These are phyloP conservation scores for Trichaptum fuscoviolaceum DNA, from an alignment of 768 basidiomycete species.

Conservation along the genomic window DNA sequence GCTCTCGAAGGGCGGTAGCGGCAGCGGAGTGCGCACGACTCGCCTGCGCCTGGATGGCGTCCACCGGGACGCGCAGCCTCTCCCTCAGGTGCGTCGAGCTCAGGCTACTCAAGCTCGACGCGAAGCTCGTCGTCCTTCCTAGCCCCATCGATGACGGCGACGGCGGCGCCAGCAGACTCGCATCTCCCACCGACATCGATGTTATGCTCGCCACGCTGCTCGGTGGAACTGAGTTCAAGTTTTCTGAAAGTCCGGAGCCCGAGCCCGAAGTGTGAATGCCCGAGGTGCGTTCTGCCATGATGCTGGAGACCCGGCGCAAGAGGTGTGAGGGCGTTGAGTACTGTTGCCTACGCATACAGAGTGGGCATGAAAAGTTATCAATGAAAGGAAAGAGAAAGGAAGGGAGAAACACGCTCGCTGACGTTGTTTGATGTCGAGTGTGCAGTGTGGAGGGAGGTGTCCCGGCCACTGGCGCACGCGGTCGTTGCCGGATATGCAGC, in stretches of 20 bases:
- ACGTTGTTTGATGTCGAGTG: conserved; percentile 3
- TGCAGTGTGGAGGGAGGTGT: neutral
- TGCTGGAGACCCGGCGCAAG: neutral
- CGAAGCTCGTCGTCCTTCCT: neutral
- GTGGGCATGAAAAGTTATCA: neutral
- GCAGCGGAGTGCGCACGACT: neutral
- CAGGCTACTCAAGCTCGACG: neutral
- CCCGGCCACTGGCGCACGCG: neutral
- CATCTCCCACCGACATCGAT: neutral
- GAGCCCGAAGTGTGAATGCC: neutral
- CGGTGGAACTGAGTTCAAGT: neutral
- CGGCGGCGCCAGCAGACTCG: neutral
- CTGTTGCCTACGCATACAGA: neutral
- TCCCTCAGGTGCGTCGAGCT: neutral
- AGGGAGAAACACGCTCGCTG: neutral
- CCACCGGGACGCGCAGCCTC: neutral
- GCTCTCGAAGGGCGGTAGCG: neutral
- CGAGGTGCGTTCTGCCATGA: neutral
- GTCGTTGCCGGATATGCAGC: neutral
- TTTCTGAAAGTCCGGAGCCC: neutral
- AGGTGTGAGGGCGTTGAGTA: neutral
- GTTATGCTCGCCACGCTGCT: neutral
- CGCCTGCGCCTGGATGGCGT: neutral
- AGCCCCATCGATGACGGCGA: neutral
- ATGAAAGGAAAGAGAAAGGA: neutral